These are phyloP conservation scores for Podospora pseudoanserina DNA, from an alignment of 495 filamentous ascomycete species.

Conservation along the genomic window DNA sequence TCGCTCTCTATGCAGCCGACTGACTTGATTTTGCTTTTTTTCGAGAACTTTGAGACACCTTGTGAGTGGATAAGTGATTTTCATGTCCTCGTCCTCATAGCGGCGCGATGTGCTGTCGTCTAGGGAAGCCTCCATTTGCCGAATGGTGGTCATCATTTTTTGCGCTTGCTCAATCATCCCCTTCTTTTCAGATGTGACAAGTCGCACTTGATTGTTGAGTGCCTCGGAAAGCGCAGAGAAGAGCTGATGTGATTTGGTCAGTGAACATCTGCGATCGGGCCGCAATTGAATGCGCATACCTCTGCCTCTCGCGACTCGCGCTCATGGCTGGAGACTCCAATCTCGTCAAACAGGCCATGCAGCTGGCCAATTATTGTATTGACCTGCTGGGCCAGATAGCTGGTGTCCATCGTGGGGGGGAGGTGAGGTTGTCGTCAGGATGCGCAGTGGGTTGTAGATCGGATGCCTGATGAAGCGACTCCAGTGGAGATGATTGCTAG, in stretches of 20 bases:
- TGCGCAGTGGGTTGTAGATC: slow-evolving; percentile 2
- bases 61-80: slow-evolving; percentile 74
- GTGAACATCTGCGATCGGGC: slow-evolving; percentile 1
- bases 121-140: slow-evolving; percentile 89
- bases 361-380: slow-evolving; percentile 86
- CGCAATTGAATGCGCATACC: slow-evolving; percentile 42
- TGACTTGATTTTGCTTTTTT: slow-evolving; percentile 77
- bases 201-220: slow-evolving; percentile 74
- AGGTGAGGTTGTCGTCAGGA: background rate
- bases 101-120: slow-evolving; percentile 63
- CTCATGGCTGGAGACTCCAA: slow-evolving; percentile 86
- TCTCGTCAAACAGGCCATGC: slow-evolving; percentile 92
- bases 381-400: slow-evolving; percentile 88
- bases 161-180: slow-evolving; percentile 83
- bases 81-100: slow-evolving; percentile 56
- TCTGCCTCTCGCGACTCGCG: slow-evolving; percentile 81
- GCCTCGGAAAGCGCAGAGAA: slow-evolving; percentile 85
- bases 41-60: slow-evolving; percentile 73
- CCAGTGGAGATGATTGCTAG: background rate
- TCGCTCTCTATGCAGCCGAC: slow-evolving; percentile 78
- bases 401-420: slow-evolving; percentile 72
- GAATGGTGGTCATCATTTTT: slow-evolving; percentile 74
- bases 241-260: slow-evolving; percentile 50
- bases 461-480: slow-evolving; percentile 7
- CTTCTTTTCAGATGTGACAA: slow-evolving; percentile 81